A percentile compares a stretch with the other conserved stretches of the same genome.
phyloP scores from a whole-genome alignment of 352 stramenopile species.

The Pythium oligandrum region DNA sequence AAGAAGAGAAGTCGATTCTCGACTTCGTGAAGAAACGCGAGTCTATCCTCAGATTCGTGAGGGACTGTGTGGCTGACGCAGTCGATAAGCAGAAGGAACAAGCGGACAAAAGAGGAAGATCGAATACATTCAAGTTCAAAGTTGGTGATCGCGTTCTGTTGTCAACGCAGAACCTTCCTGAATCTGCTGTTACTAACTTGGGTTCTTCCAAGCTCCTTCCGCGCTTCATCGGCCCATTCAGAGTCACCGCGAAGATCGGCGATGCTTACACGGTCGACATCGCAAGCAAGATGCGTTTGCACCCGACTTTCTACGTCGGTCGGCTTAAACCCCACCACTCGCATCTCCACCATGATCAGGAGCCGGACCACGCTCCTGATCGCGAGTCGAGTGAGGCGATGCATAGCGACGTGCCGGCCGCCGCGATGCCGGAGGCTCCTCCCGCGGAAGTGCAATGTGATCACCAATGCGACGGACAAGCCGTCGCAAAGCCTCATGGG shows the following conservation, averaged over 20 bases:
- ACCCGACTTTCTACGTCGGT: slow-evolving; percentile 21
- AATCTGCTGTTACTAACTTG: slow-evolving; percentile 1
- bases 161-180: background rate
- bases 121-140: background rate
- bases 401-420: no score
- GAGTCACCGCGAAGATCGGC: background rate
- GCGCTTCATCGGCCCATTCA: slow-evolving; percentile 4
- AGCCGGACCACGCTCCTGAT: no score
- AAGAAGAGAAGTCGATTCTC: background rate
- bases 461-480: no score
- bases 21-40: slow-evolving; percentile 9
- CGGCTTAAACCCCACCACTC: slow-evolving; percentile 17
- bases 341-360: background rate
- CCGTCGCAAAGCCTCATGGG: no score
- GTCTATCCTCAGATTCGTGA: slow-evolving; percentile 16
- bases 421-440: no score
- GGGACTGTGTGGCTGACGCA: slow-evolving; percentile 11
- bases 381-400: no score
- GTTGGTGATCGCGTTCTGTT: background rate
- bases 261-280: slow-evolving; percentile 8
- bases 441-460: no score
- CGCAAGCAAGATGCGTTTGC: slow-evolving; percentile 2
- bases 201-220: slow-evolving; percentile 5
- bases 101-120: slow-evolving; percentile 5
- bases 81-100: slow-evolving; percentile 23